Conservation (phyloP, 768 basidiomycete species). For the Tulasnella calospora region DNA sequence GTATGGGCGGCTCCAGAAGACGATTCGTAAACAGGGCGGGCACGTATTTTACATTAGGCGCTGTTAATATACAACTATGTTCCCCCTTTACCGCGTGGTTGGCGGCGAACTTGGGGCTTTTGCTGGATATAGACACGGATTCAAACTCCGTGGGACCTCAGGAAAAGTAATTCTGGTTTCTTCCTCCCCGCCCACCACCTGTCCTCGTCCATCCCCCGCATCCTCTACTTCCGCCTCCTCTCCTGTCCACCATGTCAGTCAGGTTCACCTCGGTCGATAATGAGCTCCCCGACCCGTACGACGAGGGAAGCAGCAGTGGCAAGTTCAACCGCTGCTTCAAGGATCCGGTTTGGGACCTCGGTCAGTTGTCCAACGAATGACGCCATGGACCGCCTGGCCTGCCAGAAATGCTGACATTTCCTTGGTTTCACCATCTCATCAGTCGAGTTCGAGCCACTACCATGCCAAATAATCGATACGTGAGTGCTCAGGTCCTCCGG, state of each 20-base stretch:
- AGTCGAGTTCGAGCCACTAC: slow-evolving; percentile 14
- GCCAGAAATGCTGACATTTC: background rate
- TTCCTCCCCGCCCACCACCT: background rate
- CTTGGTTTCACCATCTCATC: background rate
- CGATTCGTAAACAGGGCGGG: background rate
- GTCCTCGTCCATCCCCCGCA: background rate
- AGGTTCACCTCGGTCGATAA: background rate
- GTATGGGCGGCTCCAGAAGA: background rate
- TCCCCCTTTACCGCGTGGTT: background rate
- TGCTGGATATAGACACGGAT: background rate
- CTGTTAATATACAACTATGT: background rate
- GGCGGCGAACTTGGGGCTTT: background rate
- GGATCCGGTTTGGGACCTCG: slow-evolving; percentile 21
- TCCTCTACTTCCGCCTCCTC: background rate
- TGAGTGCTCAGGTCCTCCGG: background rate
- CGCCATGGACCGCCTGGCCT: background rate
- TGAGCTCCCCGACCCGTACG: background rate
- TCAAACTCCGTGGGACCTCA: background rate
- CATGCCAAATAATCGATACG: slow-evolving; percentile 21
- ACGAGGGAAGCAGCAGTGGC: background rate
- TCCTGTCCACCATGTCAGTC: background rate
- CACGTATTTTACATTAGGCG: background rate
- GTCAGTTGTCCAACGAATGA: slow-evolving; percentile 11
- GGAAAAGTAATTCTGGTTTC: background rate
- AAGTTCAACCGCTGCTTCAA: slow-evolving; percentile 1